Evolutionary conservation across 108 stramenopile species (phyloP).

Genomic region (Conticribra weissflogii): DNA sequence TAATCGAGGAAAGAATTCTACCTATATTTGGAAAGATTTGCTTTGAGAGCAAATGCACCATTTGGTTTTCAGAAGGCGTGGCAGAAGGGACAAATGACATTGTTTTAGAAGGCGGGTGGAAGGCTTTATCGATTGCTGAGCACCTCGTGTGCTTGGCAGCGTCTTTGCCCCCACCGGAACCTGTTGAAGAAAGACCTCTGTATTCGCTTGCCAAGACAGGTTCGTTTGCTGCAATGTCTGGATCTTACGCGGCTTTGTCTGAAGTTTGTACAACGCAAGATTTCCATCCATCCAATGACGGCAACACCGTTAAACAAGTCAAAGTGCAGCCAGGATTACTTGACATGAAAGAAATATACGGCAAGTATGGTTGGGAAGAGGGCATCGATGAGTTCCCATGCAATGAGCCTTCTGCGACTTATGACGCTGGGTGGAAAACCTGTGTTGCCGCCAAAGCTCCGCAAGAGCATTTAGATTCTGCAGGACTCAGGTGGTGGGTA

Average conservation of each 20-base stretch:
- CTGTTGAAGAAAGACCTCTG: constrained; percentile 1
- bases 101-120: constrained; percentile 77
- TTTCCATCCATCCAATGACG: constrained; percentile 11
- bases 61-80: constrained; percentile 54
- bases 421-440: constrained; percentile 72
- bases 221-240: constrained; percentile 1
- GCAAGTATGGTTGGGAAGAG: constrained; percentile 70
- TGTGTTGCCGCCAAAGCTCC: constrained; percentile 72
- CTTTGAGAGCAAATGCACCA: constrained; percentile 76
- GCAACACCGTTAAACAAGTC: constrained; percentile 55
- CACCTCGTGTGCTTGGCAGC: constrained; percentile 48
- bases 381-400: constrained; percentile 41
- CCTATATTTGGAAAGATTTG: constrained; percentile 64
- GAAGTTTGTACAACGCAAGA: constrained; percentile 10
- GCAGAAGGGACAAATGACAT: constrained; percentile 50
- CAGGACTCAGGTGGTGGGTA: constrained; percentile 87
- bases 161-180: constrained; percentile 14
- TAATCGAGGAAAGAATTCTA: constrained; percentile 57
- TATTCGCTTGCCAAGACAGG: constrained; percentile 8
- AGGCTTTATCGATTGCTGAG: constrained; percentile 75
- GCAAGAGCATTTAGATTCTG: constrained; percentile 51
- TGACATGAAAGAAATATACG: constrained; percentile 54
- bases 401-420: constrained; percentile 12
- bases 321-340: constrained; percentile 67
- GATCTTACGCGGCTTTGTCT: background rate